phyloP scores from a whole-genome alignment of 2,329 filamentous ascomycete species.

The Herpotrichia juniperi region DNA sequence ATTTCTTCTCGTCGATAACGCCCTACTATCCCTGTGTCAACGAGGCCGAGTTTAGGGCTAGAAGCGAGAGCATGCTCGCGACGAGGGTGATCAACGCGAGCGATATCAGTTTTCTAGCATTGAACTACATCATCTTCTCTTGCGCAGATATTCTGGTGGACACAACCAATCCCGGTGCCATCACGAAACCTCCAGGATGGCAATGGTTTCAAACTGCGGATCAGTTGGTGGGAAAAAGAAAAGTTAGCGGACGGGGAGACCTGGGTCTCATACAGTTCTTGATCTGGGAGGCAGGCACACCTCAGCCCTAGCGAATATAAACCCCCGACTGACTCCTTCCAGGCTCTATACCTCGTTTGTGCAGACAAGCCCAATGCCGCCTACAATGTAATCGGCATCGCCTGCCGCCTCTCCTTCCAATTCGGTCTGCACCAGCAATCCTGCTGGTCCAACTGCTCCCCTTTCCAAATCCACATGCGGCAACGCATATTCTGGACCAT shows the following conservation, averaged over 20 bases:
- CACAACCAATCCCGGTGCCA: slow-evolving; percentile 2
- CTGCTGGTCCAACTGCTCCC: slow-evolving; percentile 20
- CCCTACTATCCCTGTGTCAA: slow-evolving; percentile 37
- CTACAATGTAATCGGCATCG: slow-evolving; percentile 36
- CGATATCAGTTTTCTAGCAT: slow-evolving; percentile 32
- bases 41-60: slow-evolving; percentile 30
- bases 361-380: slow-evolving; percentile 35
- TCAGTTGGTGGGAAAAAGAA: slow-evolving; percentile 30
- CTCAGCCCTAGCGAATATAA: not conserved
- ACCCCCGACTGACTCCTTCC: slow-evolving; percentile 4
- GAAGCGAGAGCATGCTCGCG: slow-evolving; percentile 29
- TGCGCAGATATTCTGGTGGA: slow-evolving; percentile 22
- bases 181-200: slow-evolving; percentile 30
- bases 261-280: slow-evolving; percentile 34
- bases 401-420: slow-evolving; percentile 35
- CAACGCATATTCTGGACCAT: slow-evolving; percentile 38
- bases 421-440: slow-evolving; percentile 34
- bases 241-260: slow-evolving; percentile 26
- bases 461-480: slow-evolving; percentile 26
- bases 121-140: slow-evolving; percentile 39
- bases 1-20: slow-evolving; percentile 36
- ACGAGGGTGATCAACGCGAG: slow-evolving; percentile 16
- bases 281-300: slow-evolving; percentile 30
- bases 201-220: slow-evolving; percentile 38
- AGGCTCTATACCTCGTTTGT: slow-evolving; percentile 34